Evolutionary conservation across 106 monocot species (phyloP), one percentile per base, ranked within the genome.

Genomic region (Amphibolis antarctica): DNA sequence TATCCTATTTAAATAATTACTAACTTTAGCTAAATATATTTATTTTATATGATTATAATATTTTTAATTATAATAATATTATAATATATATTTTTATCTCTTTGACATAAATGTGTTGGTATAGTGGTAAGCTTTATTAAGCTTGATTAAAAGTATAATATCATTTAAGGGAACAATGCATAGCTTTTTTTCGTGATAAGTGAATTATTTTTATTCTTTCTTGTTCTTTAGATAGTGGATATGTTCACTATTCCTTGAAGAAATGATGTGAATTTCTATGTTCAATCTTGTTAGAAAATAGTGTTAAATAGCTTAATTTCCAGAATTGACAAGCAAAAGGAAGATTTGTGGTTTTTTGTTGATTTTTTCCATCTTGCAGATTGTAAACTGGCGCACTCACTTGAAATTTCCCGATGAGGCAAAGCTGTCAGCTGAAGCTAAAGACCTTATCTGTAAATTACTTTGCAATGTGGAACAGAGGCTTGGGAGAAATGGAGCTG

Each of bases 361-460:
- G 24, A 36, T 7, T 7, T 4, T 1, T 56, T 56, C 10, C 46
- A 25, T 26, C 46, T 47, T 78, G 65, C 71, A 96, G 96, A 96
- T 96, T 80, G 96, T 96, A 43, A 96, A 90, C 62, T 96, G 90
- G 96, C 90, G 96, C 76, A 84, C 76, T 68, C 80, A 96, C 50
- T 67, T 96, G 47, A 98, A 98, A 75, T 91, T 98, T 57, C 98
- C 98, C 66, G 87, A 88, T 53, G 98, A 98, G 70, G 98, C 91
- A 74, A 98, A 87, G 74, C 76, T 98, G 61, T 98, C 87, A 43
- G 65, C 80, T 67, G 96, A 98, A 75, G 96, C 96, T 12, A 98
- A 87, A 81, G 90, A 98, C 68, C 84, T 98, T 61, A 87, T 98
- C 53, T 66, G 84, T 80, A 86, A 77, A 52, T 66, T 96, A 30